phyloP scores from a whole-genome alignment of 208 protist species.

The Wallacemonas sp. region DNA sequence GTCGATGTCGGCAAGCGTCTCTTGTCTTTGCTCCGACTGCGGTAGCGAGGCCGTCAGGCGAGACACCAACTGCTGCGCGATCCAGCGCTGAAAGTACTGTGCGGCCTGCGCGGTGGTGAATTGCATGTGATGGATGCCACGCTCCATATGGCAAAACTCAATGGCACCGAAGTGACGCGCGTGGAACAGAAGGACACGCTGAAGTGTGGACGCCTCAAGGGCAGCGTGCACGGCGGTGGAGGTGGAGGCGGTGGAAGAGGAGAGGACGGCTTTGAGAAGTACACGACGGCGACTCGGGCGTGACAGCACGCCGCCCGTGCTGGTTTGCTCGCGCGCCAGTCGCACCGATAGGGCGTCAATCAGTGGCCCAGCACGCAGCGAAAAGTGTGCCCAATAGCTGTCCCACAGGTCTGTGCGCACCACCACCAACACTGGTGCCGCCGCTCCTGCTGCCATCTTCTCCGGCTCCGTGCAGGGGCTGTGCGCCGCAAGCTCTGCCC shows the following conservation, averaged over 20 bases:
- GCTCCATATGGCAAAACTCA: conserved; percentile 34
- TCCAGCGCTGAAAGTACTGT: conserved; percentile 42
- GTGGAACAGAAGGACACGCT: conserved; percentile 20
- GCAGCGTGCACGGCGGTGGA: neutral
- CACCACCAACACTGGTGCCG: no score
- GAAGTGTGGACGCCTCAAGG: neutral
- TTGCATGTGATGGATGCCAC: conserved; percentile 54
- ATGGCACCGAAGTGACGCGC: conserved; percentile 60
- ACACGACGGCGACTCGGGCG: conserved; percentile 15
- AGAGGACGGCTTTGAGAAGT: conserved; percentile 23
- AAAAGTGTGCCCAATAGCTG: conserved; percentile 51
- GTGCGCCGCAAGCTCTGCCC: neutral
- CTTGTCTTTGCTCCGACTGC: no score
- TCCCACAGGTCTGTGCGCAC: conserved; percentile 53
- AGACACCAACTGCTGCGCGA: neutral
- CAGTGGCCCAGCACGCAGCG: neutral
- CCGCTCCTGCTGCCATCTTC: no score
- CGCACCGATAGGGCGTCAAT: conserved; percentile 18
- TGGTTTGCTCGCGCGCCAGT: neutral
- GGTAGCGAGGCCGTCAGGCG: neutral
- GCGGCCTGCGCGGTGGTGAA: conserved; percentile 59
- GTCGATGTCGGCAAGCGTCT: no score
- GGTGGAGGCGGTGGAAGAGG: neutral
- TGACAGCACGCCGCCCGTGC: conserved; percentile 18
- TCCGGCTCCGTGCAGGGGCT: neutral